Percentiles rank a stretch among this genome's conserved stretches.
Conservation (phyloP, 2,329 filamentous ascomycete genomes). For the Dothideomycetes sp. region DNA sequence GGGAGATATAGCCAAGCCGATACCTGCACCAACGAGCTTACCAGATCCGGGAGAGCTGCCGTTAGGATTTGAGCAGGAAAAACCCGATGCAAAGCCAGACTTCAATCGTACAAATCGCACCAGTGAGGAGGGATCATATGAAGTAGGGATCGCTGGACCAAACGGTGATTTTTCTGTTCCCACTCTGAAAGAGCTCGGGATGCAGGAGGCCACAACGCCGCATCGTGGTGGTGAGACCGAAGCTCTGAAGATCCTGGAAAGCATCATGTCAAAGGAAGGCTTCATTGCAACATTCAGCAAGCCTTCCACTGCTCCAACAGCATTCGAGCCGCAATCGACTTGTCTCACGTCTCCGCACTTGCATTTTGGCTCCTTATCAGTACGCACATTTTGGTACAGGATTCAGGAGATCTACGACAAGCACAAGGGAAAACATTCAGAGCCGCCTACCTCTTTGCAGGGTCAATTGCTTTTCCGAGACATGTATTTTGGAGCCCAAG, state of each 20-base stretch:
- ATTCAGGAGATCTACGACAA: constrained; percentile 53
- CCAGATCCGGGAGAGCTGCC: constrained; percentile 58
- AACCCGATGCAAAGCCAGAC: constrained; percentile 45
- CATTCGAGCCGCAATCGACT: constrained; percentile 62
- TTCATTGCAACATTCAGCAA: constrained; percentile 70
- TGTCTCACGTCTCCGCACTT: constrained; percentile 64
- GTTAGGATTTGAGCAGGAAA: constrained; percentile 48
- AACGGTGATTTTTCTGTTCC: constrained; percentile 61
- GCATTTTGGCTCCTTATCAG: constrained; percentile 65
- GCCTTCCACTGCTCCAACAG: constrained; percentile 64
- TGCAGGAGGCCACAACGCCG: constrained; percentile 53
- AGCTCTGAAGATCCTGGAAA: constrained; percentile 49
- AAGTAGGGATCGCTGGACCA: constrained; percentile 51
- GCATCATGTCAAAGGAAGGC: constrained; percentile 51
- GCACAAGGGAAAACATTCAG: constrained; percentile 48
- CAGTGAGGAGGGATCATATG: constrained; percentile 53
- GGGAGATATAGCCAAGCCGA: constrained; percentile 51
- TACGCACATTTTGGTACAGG: constrained; percentile 64
- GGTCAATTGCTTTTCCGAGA: constrained; percentile 70
- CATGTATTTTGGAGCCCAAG: constrained; percentile 76
- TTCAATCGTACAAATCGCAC: constrained; percentile 51
- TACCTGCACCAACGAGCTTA: constrained; percentile 49
- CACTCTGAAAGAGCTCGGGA: constrained; percentile 61
- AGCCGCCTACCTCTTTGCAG: constrained; percentile 58
- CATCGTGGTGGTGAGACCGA: constrained; percentile 63